Percentiles rank a stretch among this genome's conserved stretches.
Evolutionary conservation across 805 yeast genomes (phyloP).

Genomic region (Saturnispora halmiae): DNA sequence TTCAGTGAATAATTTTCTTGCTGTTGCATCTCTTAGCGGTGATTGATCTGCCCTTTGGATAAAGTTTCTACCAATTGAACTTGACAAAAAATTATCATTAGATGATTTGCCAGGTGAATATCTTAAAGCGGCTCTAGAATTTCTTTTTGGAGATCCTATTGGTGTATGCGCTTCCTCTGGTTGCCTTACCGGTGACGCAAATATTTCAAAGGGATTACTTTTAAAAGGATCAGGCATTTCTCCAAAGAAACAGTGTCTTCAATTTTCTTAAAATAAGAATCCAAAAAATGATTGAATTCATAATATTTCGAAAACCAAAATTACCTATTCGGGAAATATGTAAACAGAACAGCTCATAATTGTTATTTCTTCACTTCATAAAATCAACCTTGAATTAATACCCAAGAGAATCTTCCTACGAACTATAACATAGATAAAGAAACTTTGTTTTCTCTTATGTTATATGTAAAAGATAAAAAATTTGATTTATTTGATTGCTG

Average conservation of each 20-base stretch:
- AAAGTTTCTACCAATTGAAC: conserved; percentile 33
- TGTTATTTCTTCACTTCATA: too few species aligned
- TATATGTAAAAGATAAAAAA: too few species aligned
- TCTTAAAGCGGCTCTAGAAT: conserved; percentile 30
- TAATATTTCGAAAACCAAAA: neutral
- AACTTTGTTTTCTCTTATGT: too few species aligned
- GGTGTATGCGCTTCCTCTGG: conserved; percentile 29
- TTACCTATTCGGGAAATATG: conserved; percentile 15
- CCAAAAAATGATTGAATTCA: too few species aligned
- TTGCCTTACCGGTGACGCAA: conserved; percentile 25
- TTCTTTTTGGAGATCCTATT: conserved; percentile 24
- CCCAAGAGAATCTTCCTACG: too few species aligned
- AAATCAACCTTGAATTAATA: too few species aligned
- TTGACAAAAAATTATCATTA: conserved; percentile 24
- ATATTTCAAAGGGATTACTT: conserved; percentile 22
- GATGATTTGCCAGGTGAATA: conserved; percentile 39
- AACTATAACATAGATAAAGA: too few species aligned
- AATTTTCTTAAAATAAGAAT: too few species aligned
- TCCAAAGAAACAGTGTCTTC: neutral
- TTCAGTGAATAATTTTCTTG: conserved; percentile 59
- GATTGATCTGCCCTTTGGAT: conserved; percentile 29
- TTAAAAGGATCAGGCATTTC: conserved; percentile 20
- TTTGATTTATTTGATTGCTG: too few species aligned
- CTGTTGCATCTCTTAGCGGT: conserved; percentile 29
- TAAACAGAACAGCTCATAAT: conserved; percentile 6